Evolutionary conservation across 2,329 filamentous ascomycete genomes (phyloP), one percentile per base, ranked within the genome.

Genomic region (Hirsutella rhossiliensis): DNA sequence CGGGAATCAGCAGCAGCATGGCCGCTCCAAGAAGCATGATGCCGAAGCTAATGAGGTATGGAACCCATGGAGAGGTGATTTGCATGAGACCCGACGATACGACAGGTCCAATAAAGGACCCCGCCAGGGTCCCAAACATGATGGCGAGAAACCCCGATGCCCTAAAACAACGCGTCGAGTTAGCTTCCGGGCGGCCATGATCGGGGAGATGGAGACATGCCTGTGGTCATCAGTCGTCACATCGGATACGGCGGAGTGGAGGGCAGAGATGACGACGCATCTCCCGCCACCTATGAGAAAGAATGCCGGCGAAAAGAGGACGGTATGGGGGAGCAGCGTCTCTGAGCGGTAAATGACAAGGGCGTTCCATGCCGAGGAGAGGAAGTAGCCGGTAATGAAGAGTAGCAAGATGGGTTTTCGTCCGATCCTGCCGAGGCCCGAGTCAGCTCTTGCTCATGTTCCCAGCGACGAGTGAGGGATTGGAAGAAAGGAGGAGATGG

Each of bases 201-300:
- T 4, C 2, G 5, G 7, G 4, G 17, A 15, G 15, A 12, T 15
- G 4, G 18, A 5, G 32, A 30, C 44, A 20, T 32, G 31, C 41
- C 47, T 39, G n/a, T 28, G 39, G 19, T 40, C 20, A 8, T 48
- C 40, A 31, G 37, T 38, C 27, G 42, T 42, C 15, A 48, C 45
- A 41, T 53, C 51, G 23, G 48, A 44, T 15, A 51, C 50, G 32
- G 52, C 51, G n/a, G 52, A 52, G 36, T 49, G 52, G 29, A 52
- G 40, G 41, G 48, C 49, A 11, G 48, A 51, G 3, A 45, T 42
- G 19, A 50, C 38, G 36, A 54, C 50, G 29, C 46, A 44, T 37
- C 47, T 41, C 15, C 52, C 50, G 32, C 52, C 52, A 15, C 52
- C 49, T 13, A 52, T 40, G 29, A 52, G 43, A 18, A 46, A 32